phyloP scores from a whole-genome alignment of 495 filamentous ascomycete genomes.

The Penicillium chermesinum region DNA sequence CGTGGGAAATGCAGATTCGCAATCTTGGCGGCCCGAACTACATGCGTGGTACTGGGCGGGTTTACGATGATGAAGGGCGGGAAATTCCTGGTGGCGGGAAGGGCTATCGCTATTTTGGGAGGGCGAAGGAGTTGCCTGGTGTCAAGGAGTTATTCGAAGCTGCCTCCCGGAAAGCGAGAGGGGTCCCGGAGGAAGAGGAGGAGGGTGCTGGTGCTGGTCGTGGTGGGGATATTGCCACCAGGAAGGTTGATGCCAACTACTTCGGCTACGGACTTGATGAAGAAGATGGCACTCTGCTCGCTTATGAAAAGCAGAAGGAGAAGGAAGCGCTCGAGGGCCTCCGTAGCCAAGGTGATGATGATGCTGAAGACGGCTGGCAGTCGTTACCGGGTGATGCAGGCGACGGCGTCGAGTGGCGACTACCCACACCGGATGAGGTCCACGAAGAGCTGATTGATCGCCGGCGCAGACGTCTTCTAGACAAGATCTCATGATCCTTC shows the following conservation, averaged over 20 bases:
- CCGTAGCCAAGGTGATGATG: slow-evolving; percentile 40
- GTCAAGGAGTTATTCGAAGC: slow-evolving; percentile 97
- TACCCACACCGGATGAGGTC: slow-evolving; percentile 85
- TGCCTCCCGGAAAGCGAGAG: slow-evolving; percentile 46
- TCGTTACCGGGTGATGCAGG: slow-evolving; percentile 80
- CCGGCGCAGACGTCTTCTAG: slow-evolving; percentile 72
- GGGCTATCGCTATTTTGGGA: slow-evolving; percentile 88
- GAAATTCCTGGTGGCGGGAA: slow-evolving; percentile 88
- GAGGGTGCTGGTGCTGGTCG: slow-evolving; percentile 55
- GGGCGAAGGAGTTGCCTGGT: slow-evolving; percentile 84
- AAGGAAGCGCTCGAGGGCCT: slow-evolving; percentile 68
- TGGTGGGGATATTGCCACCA: slow-evolving; percentile 63
- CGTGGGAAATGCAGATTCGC: slow-evolving; percentile 96
- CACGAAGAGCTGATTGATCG: slow-evolving; percentile 88
- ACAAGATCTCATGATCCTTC: slow-evolving; percentile 62
- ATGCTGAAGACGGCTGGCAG: slow-evolving; percentile 64
- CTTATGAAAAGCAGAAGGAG: slow-evolving; percentile 80
- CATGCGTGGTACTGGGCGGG: slow-evolving; percentile 79
- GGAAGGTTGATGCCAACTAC: slow-evolving; percentile 86
- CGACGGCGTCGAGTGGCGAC: slow-evolving; percentile 76
- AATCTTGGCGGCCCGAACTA: slow-evolving; percentile 95
- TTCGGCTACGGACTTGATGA: slow-evolving; percentile 94
- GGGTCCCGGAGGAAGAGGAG: slow-evolving; percentile 58
- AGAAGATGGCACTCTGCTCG: slow-evolving; percentile 79
- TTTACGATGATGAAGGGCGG: slow-evolving; percentile 86